These are phyloP conservation scores for Nemania abortiva DNA, from an alignment of 2,329 filamentous ascomycete genomes.

Conservation along the genomic window DNA sequence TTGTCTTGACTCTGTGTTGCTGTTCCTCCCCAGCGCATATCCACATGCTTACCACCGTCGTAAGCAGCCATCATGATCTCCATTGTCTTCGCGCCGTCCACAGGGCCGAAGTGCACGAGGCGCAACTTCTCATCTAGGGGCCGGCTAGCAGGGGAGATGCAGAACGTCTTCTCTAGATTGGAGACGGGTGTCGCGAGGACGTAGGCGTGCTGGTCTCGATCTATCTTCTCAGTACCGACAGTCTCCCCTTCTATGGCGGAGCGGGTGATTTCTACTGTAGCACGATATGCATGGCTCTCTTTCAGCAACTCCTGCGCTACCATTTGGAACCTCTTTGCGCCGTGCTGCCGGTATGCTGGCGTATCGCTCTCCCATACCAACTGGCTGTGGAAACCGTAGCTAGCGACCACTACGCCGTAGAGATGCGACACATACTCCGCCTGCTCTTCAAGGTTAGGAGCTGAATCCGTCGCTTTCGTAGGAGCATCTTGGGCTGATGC, in stretches of 20 bases:
- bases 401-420: slow-evolving; percentile 85
- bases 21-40: slow-evolving; percentile 57
- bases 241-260: slow-evolving; percentile 40
- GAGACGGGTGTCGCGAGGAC: slow-evolving; percentile 81
- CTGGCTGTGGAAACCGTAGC: slow-evolving; percentile 89
- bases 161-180: slow-evolving; percentile 83
- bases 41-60: slow-evolving; percentile 67
- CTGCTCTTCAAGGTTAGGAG: slow-evolving; percentile 45
- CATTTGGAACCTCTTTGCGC: slow-evolving; percentile 83
- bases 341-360: slow-evolving; percentile 79
- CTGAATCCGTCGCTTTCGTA: slow-evolving; percentile 1
- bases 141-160: slow-evolving; percentile 78
- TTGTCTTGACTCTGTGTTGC: slow-evolving; percentile 49
- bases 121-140: slow-evolving; percentile 78
- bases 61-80: slow-evolving; percentile 78
- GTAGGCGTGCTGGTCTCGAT: slow-evolving; percentile 74
- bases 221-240: slow-evolving; percentile 38
- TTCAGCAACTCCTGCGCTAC: slow-evolving; percentile 81
- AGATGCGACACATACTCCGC: slow-evolving; percentile 57
- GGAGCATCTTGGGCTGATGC: slow-evolving; percentile 18
- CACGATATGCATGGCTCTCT: slow-evolving; percentile 64
- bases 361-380: slow-evolving; percentile 94
- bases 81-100: slow-evolving; percentile 76
- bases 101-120: slow-evolving; percentile 79
- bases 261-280: slow-evolving; percentile 54